Evolutionary conservation across 83 land plant species (phyloP), one percentile per base, ranked within the genome.

Genomic region (Thuja plicata): DNA sequence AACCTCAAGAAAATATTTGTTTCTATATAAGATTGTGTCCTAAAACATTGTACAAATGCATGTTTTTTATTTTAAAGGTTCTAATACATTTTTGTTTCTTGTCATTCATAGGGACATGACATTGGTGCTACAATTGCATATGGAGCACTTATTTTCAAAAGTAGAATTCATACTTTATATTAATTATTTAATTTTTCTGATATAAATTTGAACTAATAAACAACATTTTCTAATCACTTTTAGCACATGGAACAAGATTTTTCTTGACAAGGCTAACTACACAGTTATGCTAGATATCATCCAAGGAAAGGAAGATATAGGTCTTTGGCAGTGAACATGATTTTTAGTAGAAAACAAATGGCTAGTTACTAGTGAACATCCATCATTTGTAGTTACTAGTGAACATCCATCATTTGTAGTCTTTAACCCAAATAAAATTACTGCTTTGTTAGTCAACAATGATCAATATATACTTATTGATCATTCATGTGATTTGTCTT

Each of bases 101-200:
- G 34, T 32, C 37, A 74, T 74, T 32, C 16, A 0, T 92, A 96
- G 98, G 98, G 98, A 19, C 97, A 95, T 94, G 92, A n/a, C n/a
- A n/a, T 92, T 71, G 97, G 97, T 81, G 98, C 98, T 48, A 94
- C 97, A 50, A 92, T 95, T 76, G 97, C 94, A 15, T 96, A 93
- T 87, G 98, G 97, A 86, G 92, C 96, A 57, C 97, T 96, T 79
- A 89, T 96, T 83, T 92, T 94, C 48, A 91, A 91, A 95, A 97
- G 98, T 93, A 37, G 66, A 73, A 35, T 74, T 74, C 78, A 74
- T 74, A 38, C 3, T 10, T 32, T 10, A 10, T 74, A 32, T 30
- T 2, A 30, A 74, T 74, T 74, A 11, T 32, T 71, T 57, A 57
- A 62, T 43, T 62, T 62, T 0, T 62, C n/a, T 62, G 8, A 0